Evolutionary conservation across 176 grass and related monocot species (phyloP).

Genomic region (Poa pratensis): DNA sequence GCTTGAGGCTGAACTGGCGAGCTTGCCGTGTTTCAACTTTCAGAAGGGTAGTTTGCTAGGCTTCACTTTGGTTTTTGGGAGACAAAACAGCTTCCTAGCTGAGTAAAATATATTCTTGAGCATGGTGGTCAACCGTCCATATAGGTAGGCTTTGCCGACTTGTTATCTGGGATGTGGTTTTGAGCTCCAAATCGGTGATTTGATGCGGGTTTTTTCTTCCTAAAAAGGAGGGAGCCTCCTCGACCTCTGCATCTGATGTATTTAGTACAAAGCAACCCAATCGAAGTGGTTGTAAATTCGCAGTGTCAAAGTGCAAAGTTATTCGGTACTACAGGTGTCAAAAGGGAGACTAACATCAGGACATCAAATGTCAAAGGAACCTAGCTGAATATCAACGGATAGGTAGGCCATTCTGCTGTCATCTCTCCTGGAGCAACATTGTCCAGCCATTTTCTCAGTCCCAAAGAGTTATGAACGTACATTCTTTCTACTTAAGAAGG

Average conservation of each 20-base stretch:
- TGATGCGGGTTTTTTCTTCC: not conserved
- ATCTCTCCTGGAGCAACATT: conserved; percentile 39
- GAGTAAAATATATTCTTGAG: not conserved
- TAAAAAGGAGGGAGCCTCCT: not conserved
- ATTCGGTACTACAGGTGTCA: not conserved
- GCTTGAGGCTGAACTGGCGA: not conserved
- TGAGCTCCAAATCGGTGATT: not conserved
- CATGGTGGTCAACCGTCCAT: conserved; percentile 39
- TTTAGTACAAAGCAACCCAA: not conserved
- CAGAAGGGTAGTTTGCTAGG: not conserved
- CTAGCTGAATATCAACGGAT: not conserved
- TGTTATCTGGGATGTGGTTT: conserved; percentile 7
- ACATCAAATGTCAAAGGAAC: conserved; percentile 14
- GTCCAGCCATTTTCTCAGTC: conserved; percentile 46
- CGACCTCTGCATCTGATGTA: not conserved
- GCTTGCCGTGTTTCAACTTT: not conserved
- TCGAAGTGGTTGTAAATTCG: not conserved
- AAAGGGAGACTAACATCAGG: not conserved
- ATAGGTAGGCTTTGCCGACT: conserved; percentile 26
- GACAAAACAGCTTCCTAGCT: conserved; percentile 18
- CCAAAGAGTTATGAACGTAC: conserved; percentile 15
- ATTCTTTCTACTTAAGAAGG: conserved; percentile 20
- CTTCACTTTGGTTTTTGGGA: not conserved
- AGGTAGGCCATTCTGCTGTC: conserved; percentile 25
- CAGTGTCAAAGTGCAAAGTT: not conserved